A percentile compares a stretch with the other conserved stretches of the same genome.
Evolutionary conservation across 768 basidiomycete species (phyloP).

Genomic region (Stropharia rugosoannulata): DNA sequence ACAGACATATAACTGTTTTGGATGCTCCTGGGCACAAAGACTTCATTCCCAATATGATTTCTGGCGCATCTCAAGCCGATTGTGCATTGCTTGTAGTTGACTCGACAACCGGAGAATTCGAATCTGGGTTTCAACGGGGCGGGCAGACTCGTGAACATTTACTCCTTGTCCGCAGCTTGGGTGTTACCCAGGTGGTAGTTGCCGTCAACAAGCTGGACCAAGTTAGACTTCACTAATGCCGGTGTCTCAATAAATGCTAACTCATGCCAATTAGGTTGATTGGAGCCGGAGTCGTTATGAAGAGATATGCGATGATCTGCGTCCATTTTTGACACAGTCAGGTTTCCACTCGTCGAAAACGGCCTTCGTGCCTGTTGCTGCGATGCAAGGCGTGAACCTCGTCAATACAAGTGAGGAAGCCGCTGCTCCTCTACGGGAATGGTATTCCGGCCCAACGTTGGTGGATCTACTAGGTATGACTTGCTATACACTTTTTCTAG

Average conservation of each 20-base stretch:
- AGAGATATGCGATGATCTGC: conserved; percentile 73
- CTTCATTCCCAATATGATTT: conserved; percentile 99
- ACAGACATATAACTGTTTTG: conserved; percentile 85
- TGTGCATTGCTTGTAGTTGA: conserved; percentile 94
- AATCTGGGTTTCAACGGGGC: conserved; percentile 90
- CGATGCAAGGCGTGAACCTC: conserved; percentile 88
- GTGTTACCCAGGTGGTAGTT: conserved; percentile 87
- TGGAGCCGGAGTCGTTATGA: conserved; percentile 86
- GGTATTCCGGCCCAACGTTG: conserved; percentile 88
- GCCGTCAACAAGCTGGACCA: conserved; percentile 96
- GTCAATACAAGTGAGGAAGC: conserved; percentile 47
- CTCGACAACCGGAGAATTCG: conserved; percentile 88
- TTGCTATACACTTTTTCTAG: not conserved
- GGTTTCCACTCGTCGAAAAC: conserved; percentile 83
- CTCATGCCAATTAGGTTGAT: conserved; percentile 56
- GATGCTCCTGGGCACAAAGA: conserved; percentile 98
- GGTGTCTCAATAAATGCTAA: not conserved
- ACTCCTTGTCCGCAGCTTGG: conserved; percentile 86
- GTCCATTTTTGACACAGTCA: conserved; percentile 81
- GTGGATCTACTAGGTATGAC: conserved; percentile 75
- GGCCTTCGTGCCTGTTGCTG: conserved; percentile 85
- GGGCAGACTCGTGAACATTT: conserved; percentile 97
- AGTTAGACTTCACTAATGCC: conserved; percentile 35
- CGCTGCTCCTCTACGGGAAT: conserved; percentile 48
- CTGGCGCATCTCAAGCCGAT: conserved; percentile 96